A percentile compares a stretch with the other conserved stretches of the same genome.
These are phyloP conservation scores for Aspergillus nomiae DNA, from an alignment of 2,329 filamentous ascomycete genomes.

Conservation along the genomic window DNA sequence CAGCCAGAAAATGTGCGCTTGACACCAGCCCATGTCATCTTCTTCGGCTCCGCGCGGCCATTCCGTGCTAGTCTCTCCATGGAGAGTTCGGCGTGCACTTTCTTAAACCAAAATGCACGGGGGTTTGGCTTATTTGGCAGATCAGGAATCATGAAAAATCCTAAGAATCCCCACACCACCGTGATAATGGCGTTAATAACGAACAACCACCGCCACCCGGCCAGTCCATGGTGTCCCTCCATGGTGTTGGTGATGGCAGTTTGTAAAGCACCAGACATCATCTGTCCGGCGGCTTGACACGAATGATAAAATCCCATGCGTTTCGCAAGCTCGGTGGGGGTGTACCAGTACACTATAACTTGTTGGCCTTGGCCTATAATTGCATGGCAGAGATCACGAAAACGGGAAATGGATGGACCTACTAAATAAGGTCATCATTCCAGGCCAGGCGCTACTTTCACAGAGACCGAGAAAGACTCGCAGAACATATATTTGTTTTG, in stretches of 20 bases:
- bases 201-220: constrained; percentile 42
- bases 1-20: constrained; percentile 1
- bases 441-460: constrained; percentile 1
- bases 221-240: constrained; percentile 30
- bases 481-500: neutral
- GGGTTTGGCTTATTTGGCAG: constrained; percentile 33
- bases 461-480: neutral
- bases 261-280: constrained; percentile 35
- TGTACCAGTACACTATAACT: constrained; percentile 2
- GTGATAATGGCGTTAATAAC: constrained; percentile 43
- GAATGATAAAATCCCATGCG: constrained; percentile 37
- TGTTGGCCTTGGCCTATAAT: neutral
- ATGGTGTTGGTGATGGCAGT: constrained; percentile 35
- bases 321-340: constrained; percentile 31
- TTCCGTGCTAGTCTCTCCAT: neutral
- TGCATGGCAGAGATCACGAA: neutral
- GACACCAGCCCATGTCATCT: neutral
- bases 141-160: constrained; percentile 43
- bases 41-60: neutral
- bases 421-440: neutral
- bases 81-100: neutral
- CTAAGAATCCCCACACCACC: constrained; percentile 36
- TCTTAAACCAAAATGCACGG: constrained; percentile 1
- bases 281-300: constrained; percentile 31
- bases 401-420: neutral